Evolutionary conservation across 106 monocot genomes (phyloP).

Genomic region (Dendrobium nobile): DNA sequence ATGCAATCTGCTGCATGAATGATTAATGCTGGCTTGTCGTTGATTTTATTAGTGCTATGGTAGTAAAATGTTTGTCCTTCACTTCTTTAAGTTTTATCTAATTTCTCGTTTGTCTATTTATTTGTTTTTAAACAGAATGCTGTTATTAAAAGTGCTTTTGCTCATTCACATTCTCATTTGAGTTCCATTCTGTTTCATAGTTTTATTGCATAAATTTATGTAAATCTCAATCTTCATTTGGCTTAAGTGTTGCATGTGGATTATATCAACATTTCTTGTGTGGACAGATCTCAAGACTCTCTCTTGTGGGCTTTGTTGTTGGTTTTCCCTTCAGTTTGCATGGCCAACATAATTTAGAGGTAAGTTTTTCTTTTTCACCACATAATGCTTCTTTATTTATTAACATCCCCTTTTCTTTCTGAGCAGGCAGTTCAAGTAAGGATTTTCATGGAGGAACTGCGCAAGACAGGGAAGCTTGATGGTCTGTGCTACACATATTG

Average conservation of each 20-base stretch:
- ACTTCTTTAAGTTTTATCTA: too few species aligned
- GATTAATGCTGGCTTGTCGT: too few species aligned
- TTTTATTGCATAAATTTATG: not conserved
- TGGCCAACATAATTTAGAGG: constrained; percentile 45
- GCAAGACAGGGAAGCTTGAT: constrained; percentile 56
- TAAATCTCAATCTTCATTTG: not conserved
- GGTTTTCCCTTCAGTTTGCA: constrained; percentile 64
- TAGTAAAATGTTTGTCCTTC: too few species aligned
- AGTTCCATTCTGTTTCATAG: not conserved
- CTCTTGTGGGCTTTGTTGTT: constrained; percentile 63
- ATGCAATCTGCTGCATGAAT: too few species aligned
- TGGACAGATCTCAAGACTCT: constrained; percentile 45
- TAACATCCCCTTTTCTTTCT: constrained; percentile 7
- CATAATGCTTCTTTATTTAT: not conserved
- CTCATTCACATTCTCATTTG: not conserved
- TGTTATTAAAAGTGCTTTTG: not conserved
- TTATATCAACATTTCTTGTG: not conserved
- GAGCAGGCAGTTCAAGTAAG: constrained; percentile 60
- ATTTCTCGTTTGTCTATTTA: not conserved
- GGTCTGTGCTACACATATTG: constrained; percentile 66
- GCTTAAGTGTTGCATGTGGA: not conserved
- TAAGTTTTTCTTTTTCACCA: not conserved
- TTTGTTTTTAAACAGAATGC: not conserved
- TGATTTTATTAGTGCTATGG: too few species aligned
- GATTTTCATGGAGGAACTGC: constrained; percentile 64